These are phyloP conservation scores for Botrytis fabae DNA, from an alignment of 2,329 filamentous ascomycete species.

Conservation along the genomic window DNA sequence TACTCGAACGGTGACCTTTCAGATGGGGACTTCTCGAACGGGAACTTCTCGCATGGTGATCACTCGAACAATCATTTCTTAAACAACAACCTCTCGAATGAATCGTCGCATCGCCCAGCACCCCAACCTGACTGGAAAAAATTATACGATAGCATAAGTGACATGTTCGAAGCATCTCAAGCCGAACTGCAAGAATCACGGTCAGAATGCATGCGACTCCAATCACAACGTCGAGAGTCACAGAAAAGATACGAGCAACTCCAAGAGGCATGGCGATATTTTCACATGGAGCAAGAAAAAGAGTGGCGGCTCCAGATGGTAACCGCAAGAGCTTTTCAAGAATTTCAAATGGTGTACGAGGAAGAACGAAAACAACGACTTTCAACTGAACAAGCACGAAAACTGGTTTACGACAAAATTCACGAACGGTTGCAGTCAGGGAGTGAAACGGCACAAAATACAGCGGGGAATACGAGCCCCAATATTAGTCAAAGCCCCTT, in stretches of 20 bases:
- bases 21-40: too few relatives aligned
- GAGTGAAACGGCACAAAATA: neutral
- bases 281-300: neutral
- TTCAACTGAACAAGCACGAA: neutral
- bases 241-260: neutral
- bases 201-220: neutral
- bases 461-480: neutral
- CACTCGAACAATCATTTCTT: accelerated
- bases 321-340: neutral
- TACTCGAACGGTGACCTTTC: too few relatives aligned
- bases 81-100: neutral
- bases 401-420: neutral
- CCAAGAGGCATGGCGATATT: neutral
- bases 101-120: neutral
- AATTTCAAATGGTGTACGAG: neutral
- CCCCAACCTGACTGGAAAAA: neutral
- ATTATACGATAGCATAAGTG: too few relatives aligned
- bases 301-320: neutral
- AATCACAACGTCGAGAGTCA: neutral
- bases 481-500: neutral
- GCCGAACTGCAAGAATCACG: neutral
- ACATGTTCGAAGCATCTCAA: neutral
- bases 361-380: neutral
- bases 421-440: neutral
- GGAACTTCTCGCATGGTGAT: too few relatives aligned